Conservation (phyloP, 495 filamentous ascomycete genomes). For the Lindgomyces ingoldianus region DNA sequence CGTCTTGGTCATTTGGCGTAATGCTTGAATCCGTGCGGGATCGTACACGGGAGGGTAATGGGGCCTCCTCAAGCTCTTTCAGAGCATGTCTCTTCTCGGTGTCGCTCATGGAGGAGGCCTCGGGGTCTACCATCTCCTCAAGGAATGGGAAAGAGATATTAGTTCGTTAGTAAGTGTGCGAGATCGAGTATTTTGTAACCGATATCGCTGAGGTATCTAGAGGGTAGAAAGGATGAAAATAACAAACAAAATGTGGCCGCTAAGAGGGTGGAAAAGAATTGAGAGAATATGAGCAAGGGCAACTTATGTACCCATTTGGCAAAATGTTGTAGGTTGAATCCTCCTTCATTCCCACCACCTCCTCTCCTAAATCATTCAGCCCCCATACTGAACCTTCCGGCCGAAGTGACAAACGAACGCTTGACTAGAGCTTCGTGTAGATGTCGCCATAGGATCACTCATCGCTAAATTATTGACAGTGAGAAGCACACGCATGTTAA, state of each 20-base stretch:
- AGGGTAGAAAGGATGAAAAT: no score
- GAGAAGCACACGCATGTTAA: no score
- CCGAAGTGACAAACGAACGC: background rate
- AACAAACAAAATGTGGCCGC: no score
- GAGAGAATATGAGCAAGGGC: background rate
- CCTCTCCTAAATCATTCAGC: no score
- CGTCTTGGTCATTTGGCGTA: background rate
- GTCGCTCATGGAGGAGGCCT: constrained; percentile 6
- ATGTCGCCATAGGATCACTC: constrained; percentile 8
- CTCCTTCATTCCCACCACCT: background rate
- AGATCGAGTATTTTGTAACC: background rate
- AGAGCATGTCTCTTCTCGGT: constrained; percentile 9
- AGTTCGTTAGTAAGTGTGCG: background rate
- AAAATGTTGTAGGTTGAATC: no score
- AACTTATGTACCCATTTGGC: background rate
- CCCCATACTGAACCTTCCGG: no score
- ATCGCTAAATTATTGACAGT: no score
- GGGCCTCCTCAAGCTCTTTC: background rate
- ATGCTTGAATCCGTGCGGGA: background rate
- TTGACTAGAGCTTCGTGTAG: background rate
- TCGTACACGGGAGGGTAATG: background rate
- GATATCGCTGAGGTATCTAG: background rate
- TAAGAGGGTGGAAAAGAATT: no score
- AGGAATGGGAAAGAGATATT: background rate
- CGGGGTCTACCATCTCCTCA: background rate